Evolutionary conservation across 495 filamentous ascomycete genomes (phyloP), one percentile per base, ranked within the genome.

Genomic region (Tuber aestivum): DNA sequence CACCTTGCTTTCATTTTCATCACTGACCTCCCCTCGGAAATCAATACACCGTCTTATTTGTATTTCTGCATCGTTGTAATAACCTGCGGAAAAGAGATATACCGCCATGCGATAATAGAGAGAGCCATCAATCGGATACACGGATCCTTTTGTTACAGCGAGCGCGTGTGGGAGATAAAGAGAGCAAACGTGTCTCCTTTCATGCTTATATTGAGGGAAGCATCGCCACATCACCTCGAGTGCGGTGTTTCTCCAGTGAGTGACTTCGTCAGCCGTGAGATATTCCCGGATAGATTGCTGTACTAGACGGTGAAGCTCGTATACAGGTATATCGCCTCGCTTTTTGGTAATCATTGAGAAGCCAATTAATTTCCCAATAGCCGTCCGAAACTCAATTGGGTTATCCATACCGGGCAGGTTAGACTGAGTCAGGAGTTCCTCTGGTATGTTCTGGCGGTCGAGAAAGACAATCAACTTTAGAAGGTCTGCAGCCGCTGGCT

Each of bases 381-480:
- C 50, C 5, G 38, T 23, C n/a, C n/a, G 38, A 16, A 73, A 73
- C 41, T 65, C 35, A 12, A 65, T 7, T 14, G 27, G 8, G 45
- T 73, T 38, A 56, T 65, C 45, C 40, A 41, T 50, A n/a, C 48
- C 72, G 38, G 35, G 21, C 32, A 73, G n/a, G 10, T 65, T 65
- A 41, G 48, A 61, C 42, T 38, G 41, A 14, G 38, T 76, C 45
- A 80, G 18, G 20, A 79, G 40, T 23, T 74, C 72, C 40, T 79
- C 75, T 35, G 84, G 83, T 48, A 85, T 84, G 12, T 75, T 72
- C 70, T 84, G 79, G 40, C 75, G 77, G 71, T 85, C 81, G 18
- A 84, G 77, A 73, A 83, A 82, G 44, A 71, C 78, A 74, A 84
- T 83, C 35, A 84, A 71, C 50, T 70, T 83, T 23, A 84, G 76